A percentile compares a stretch with the other conserved stretches of the same genome.
Conservation (phyloP, 768 basidiomycete species). For the Termitomyces sp. region DNA sequence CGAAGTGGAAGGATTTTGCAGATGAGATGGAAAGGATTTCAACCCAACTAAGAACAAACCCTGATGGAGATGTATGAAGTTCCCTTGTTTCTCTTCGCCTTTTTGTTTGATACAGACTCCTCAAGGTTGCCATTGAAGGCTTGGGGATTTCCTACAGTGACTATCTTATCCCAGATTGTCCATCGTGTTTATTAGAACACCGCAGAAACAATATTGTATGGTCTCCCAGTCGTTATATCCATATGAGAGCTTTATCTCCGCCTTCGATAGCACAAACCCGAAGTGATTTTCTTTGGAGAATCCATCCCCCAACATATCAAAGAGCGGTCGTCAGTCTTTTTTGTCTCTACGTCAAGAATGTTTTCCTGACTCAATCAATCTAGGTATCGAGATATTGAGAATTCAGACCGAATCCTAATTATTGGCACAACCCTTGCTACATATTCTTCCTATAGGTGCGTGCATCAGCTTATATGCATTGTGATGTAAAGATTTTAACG, state of each 20-base stretch:
- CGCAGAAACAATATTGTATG: constrained; percentile 57
- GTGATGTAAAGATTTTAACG: background rate
- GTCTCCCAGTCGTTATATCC: background rate
- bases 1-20: constrained; percentile 68
- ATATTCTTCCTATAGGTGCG: constrained; percentile 85
- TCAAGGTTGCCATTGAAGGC: constrained; percentile 70
- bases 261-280: constrained; percentile 64
- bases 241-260: background rate
- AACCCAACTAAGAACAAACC: constrained; percentile 71
- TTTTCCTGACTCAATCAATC: background rate
- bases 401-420: constrained; percentile 65
- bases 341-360: background rate
- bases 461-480: background rate
- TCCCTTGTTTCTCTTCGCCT: constrained; percentile 11
- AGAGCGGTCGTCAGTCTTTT: constrained; percentile 59
- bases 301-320: constrained; percentile 65
- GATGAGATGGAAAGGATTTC: constrained; percentile 59
- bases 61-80: constrained; percentile 80
- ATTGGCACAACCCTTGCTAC: constrained; percentile 92
- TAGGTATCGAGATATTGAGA: constrained; percentile 56
- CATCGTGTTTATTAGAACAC: constrained; percentile 55
- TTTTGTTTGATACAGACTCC: background rate
- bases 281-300: constrained; percentile 88
- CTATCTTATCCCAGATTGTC: constrained; percentile 79
- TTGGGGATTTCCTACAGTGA: constrained; percentile 67